Percentiles rank a stretch among this genome's conserved stretches.
These are phyloP conservation scores for Phoma herbarum DNA, from an alignment of 2,329 filamentous ascomycete genomes.

Conservation along the genomic window DNA sequence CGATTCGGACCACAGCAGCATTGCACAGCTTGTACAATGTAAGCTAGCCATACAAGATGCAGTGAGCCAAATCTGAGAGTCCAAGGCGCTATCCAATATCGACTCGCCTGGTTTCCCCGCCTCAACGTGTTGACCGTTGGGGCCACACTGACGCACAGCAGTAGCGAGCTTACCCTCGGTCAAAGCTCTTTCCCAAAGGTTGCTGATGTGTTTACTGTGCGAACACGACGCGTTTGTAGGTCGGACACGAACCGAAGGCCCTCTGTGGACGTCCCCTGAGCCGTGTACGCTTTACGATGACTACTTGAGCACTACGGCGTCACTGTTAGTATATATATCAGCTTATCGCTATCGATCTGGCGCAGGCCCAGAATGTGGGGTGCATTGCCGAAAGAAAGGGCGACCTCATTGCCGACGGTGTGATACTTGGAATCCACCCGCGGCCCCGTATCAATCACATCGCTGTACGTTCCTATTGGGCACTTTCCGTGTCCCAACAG, in stretches of 20 bases:
- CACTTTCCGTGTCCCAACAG: not conserved
- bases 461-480: slow-evolving; percentile 13
- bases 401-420: not conserved
- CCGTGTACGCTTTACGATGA: not conserved
- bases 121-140: slow-evolving; percentile 12
- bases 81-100: slow-evolving; percentile 2
- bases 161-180: slow-evolving; percentile 20
- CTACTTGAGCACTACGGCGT: slow-evolving; percentile 1
- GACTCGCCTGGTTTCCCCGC: slow-evolving; percentile 8
- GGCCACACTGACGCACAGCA: slow-evolving; percentile 13
- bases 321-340: slow-evolving; percentile 6
- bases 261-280: slow-evolving; percentile 8
- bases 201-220: slow-evolving; percentile 17
- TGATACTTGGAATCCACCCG: not conserved
- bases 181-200: slow-evolving; percentile 10
- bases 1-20: slow-evolving; percentile 18
- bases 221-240: slow-evolving; percentile 19
- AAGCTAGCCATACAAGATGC: slow-evolving; percentile 21
- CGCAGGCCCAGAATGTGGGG: slow-evolving; percentile 11
- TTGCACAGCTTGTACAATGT: slow-evolving; percentile 20
- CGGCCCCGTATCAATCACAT: not conserved
- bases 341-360: slow-evolving; percentile 13
- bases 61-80: slow-evolving; percentile 1
- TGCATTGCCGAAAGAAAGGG: not conserved
- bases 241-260: slow-evolving; percentile 16